Percentiles rank a stretch among this genome's conserved stretches.
Conservation (phyloP, 2,329 filamentous ascomycete genomes). For the Aspergillus quadricinctus region DNA sequence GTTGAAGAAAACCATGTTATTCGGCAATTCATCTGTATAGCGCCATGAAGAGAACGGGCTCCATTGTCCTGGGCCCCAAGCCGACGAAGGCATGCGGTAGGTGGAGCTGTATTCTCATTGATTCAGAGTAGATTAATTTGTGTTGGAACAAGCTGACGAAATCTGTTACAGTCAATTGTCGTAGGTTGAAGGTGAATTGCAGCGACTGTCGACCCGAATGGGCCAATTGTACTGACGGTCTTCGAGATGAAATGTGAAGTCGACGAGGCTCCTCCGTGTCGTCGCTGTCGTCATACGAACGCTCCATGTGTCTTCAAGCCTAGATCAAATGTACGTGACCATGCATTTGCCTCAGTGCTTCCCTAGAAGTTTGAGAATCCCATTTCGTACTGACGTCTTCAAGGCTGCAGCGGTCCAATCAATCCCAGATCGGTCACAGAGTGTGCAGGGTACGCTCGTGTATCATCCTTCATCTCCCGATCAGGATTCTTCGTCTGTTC, state of each 20-base stretch:
- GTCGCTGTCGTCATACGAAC: conserved; percentile 22
- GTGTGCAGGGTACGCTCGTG: conserved; percentile 5
- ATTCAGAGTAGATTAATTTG: background rate
- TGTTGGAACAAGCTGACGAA: background rate
- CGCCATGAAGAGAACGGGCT: conserved; percentile 18
- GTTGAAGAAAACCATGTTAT: background rate
- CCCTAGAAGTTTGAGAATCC: background rate
- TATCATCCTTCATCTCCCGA: conserved; percentile 7
- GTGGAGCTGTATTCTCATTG: conserved; percentile 3
- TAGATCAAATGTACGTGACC: conserved; percentile 24
- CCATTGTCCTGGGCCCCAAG: conserved; percentile 20
- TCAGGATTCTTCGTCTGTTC: conserved; percentile 14
- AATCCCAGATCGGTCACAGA: conserved; percentile 7
- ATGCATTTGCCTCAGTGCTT: background rate
- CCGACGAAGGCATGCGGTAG: conserved; percentile 30
- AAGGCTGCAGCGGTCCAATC: conserved; percentile 25
- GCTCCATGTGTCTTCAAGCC: conserved; percentile 24
- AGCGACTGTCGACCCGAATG: background rate
- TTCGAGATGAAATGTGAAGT: conserved; percentile 29
- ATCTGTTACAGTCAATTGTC: conserved; percentile 25
- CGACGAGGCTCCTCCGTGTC: conserved; percentile 24
- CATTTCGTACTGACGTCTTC: background rate
- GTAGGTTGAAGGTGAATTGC: conserved; percentile 22
- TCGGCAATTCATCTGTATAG: background rate
- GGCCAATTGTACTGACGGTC: conserved; percentile 2